Evolutionary conservation across 2,329 filamentous ascomycete species (phyloP).

Genomic region (Penicillium sp.): DNA sequence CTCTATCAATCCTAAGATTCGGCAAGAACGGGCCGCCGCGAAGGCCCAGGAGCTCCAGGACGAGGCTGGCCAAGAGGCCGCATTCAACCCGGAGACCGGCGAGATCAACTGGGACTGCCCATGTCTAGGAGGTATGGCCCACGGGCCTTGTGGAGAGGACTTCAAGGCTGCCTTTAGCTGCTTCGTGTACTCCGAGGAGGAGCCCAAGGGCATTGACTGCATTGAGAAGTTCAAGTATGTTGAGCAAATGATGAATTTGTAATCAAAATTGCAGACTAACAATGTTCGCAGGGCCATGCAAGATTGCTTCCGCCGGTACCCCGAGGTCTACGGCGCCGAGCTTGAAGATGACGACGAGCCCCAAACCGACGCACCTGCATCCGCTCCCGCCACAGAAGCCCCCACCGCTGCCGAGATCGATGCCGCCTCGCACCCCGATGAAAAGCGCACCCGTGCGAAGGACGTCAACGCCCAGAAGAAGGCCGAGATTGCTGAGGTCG

Average conservation of each 20-base stretch:
- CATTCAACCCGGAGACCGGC: constrained; percentile 96
- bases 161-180: constrained; percentile 97
- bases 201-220: constrained; percentile 97
- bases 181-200: constrained; percentile 92
- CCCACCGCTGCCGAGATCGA: constrained; percentile 27
- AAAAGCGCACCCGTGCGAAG: constrained; percentile 27
- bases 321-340: constrained; percentile 89
- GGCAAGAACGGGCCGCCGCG: constrained; percentile 29
- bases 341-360: constrained; percentile 69
- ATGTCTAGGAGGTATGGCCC: constrained; percentile 93
- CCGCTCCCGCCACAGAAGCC: constrained; percentile 24
- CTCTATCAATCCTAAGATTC: constrained; percentile 61
- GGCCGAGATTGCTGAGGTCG: constrained; percentile 19
- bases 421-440: constrained; percentile 25
- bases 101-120: constrained; percentile 99
- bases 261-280: constrained; percentile 28
- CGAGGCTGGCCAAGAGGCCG: constrained; percentile 82
- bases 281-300: constrained; percentile 76
- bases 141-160: constrained; percentile 92
- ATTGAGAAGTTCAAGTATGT: constrained; percentile 95
- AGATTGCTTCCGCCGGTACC: constrained; percentile 90
- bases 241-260: neutral
- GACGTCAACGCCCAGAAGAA: constrained; percentile 27
- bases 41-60: constrained; percentile 64
- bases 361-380: constrained; percentile 32